A percentile compares a stretch with the other conserved stretches of the same genome.
Evolutionary conservation across 208 protist genomes (phyloP).

Genomic region (Tritrichomonas foetus): DNA sequence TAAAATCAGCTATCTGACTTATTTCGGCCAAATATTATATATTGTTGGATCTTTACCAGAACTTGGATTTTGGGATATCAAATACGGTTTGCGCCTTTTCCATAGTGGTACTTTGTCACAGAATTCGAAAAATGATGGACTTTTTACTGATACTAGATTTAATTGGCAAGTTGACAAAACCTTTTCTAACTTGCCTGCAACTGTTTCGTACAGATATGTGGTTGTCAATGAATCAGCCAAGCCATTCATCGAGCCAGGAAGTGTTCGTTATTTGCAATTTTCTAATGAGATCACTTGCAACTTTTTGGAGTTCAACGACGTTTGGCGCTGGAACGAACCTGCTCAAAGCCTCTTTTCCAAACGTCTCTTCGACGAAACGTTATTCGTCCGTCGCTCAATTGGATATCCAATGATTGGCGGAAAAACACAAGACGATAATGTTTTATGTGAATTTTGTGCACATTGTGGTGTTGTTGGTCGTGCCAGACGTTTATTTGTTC

Average conservation of each 20-base stretch:
- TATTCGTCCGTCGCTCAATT: background rate
- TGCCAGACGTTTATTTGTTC: background rate
- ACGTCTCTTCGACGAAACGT: background rate
- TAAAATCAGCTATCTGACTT: constrained; percentile 24
- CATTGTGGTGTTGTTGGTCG: background rate
- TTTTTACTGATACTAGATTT: background rate
- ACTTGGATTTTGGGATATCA: background rate
- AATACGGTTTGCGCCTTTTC: background rate
- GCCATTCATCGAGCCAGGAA: background rate
- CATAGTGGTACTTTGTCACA: background rate
- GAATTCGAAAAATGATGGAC: background rate
- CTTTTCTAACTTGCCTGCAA: background rate
- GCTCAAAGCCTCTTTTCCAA: background rate
- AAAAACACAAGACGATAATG: background rate
- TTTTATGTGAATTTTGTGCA: background rate
- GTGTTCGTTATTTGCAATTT: background rate
- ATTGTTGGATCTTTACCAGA: background rate
- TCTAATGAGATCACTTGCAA: background rate
- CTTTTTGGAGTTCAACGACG: constrained; percentile 4
- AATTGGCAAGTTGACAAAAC: background rate
- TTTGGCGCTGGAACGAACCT: background rate
- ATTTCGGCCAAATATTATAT: constrained; percentile 16
- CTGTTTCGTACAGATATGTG: background rate
- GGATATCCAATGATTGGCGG: background rate
- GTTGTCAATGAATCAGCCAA: background rate